These are phyloP conservation scores for Jaapia argillacea DNA, from an alignment of 768 basidiomycete species.

Conservation along the genomic window DNA sequence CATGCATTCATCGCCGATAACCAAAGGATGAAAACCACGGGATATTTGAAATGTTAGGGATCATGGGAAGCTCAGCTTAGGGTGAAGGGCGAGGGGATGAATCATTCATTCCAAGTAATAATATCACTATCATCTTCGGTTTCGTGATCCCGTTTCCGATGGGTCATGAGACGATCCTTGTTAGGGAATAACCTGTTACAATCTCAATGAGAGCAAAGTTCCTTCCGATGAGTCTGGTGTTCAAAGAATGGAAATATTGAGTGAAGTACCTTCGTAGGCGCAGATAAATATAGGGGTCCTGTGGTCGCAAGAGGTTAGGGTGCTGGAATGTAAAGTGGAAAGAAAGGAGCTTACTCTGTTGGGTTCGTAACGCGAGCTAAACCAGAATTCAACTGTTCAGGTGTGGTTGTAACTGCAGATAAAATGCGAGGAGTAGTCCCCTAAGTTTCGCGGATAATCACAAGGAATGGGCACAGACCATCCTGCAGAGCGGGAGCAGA, in stretches of 20 bases:
- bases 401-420: conserved; percentile 37
- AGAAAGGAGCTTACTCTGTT: conserved; percentile 38
- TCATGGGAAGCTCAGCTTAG: too few relatives aligned
- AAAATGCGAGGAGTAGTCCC: neutral
- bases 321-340: too few relatives aligned
- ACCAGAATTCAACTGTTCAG: conserved; percentile 40
- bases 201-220: too few relatives aligned
- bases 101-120: conserved; percentile 66
- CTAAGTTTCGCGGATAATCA: neutral
- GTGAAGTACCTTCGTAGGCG: conserved; percentile 39
- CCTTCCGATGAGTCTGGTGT: neutral
- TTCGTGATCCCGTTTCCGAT: conserved; percentile 67
- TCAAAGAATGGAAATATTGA: neutral
- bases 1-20: too few relatives aligned
- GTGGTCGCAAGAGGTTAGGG: too few relatives aligned
- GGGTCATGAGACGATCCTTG: conserved; percentile 55
- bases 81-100: too few relatives aligned
- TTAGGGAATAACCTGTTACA: conserved; percentile 69
- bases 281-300: conserved; percentile 83
- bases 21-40: too few relatives aligned
- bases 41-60: too few relatives aligned
- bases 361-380: conserved; percentile 57
- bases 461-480: conserved; percentile 22
- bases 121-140: conserved; percentile 42
- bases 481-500: conserved; percentile 40